Conservation (phyloP, 139 green algal genomes). For the Chlorella sp. region DNA sequence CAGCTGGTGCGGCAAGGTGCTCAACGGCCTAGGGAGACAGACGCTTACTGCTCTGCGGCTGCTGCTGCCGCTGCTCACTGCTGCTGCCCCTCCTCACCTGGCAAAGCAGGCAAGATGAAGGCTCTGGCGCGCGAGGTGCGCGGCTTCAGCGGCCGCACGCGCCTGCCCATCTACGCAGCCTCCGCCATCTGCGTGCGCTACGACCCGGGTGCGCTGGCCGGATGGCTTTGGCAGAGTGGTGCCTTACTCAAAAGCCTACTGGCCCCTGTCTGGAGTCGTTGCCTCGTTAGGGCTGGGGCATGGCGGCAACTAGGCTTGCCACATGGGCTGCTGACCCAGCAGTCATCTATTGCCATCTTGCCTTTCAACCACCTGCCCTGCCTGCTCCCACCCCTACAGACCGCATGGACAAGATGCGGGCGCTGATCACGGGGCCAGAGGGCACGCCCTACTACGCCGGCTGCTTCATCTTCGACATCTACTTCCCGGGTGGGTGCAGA, state of each 20-base stretch:
- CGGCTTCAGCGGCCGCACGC: slow-evolving; percentile 56
- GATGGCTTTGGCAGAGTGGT: too few relatives aligned
- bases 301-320: too few relatives aligned
- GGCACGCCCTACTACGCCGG: slow-evolving; percentile 84
- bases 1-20: too few relatives aligned
- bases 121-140: slow-evolving; percentile 69
- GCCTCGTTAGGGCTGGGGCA: too few relatives aligned
- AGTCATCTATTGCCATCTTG: too few relatives aligned
- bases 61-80: not conserved
- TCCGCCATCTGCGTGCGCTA: slow-evolving; percentile 72
- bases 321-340: too few relatives aligned
- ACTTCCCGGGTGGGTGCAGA: slow-evolving; percentile 61
- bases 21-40: too few relatives aligned
- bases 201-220: not conserved
- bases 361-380: not conserved
- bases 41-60: too few relatives aligned
- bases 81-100: too few relatives aligned
- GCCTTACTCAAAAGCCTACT: too few relatives aligned
- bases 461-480: slow-evolving; percentile 88
- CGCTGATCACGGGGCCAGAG: slow-evolving; percentile 69
- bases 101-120: slow-evolving; percentile 65
- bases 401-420: slow-evolving; percentile 76
- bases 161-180: slow-evolving; percentile 64
- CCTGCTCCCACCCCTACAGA: slow-evolving; percentile 53
- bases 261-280: too few relatives aligned